Evolutionary conservation across 345 rosid genomes (phyloP).

Genomic region (Anacardium occidentale): DNA sequence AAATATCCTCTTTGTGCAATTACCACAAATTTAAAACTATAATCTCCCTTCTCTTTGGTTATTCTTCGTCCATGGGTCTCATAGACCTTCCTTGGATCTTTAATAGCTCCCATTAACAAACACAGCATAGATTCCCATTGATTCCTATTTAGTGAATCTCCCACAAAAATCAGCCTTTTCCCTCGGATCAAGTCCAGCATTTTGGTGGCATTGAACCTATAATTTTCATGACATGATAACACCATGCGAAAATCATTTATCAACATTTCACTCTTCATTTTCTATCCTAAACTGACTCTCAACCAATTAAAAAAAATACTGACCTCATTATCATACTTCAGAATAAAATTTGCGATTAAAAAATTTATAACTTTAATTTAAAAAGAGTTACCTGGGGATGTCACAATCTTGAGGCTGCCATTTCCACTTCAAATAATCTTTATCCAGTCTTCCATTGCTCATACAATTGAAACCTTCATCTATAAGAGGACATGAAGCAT

Average conservation of each 20-base stretch:
- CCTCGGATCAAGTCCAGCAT: constrained; percentile 81
- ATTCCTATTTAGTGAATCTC: constrained; percentile 92
- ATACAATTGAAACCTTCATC: constrained; percentile 90
- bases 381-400: constrained; percentile 56
- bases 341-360: not conserved
- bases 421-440: constrained; percentile 72
- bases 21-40: constrained; percentile 88
- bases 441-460: constrained; percentile 75
- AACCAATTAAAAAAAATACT: not conserved
- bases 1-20: not conserved
- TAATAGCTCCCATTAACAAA: constrained; percentile 63
- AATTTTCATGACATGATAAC: constrained; percentile 9
- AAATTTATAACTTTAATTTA: not conserved
- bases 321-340: not conserved
- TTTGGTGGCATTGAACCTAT: constrained; percentile 78
- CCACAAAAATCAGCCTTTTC: constrained; percentile 89
- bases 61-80: constrained; percentile 79
- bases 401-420: constrained; percentile 82
- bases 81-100: constrained; percentile 79
- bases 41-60: constrained; percentile 80
- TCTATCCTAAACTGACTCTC: not conserved
- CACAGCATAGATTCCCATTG: constrained; percentile 99
- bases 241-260: constrained; percentile 4
- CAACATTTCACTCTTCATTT: not conserved
- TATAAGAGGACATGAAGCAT: constrained; percentile 75